Percentiles rank a stretch among this genome's conserved stretches.
Evolutionary conservation across 805 yeast genomes (phyloP).

Genomic region (Candida ipomoeae): DNA sequence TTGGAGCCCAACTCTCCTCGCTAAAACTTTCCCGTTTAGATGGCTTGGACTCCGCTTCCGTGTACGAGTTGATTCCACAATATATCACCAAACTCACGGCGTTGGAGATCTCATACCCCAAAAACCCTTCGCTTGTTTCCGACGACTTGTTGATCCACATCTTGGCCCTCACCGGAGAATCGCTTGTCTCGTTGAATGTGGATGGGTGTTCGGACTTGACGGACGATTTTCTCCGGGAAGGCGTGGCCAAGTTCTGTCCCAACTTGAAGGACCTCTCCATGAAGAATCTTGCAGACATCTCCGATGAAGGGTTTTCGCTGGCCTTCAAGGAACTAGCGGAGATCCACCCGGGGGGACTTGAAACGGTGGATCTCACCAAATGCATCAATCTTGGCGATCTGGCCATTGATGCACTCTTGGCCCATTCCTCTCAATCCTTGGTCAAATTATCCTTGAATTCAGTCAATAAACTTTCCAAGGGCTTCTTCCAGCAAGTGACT

Average conservation of each 20-base stretch:
- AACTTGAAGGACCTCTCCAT: conserved; percentile 57
- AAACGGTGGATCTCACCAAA: conserved; percentile 56
- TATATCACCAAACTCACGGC: conserved; percentile 48
- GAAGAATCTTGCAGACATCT: conserved; percentile 55
- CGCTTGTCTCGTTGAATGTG: conserved; percentile 53
- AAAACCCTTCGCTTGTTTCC: conserved; percentile 56
- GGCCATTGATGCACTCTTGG: conserved; percentile 54
- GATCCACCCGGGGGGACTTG: conserved; percentile 52
- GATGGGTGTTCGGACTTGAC: conserved; percentile 75
- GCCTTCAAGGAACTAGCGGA: conserved; percentile 54
- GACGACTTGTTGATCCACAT: conserved; percentile 65
- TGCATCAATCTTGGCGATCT: conserved; percentile 63
- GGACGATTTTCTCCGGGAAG: conserved; percentile 56
- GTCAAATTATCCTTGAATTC: conserved; percentile 74
- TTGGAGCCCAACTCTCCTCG: conserved; percentile 49
- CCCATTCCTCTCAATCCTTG: conserved; percentile 62
- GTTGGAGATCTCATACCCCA: conserved; percentile 68
- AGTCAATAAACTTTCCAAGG: conserved; percentile 50
- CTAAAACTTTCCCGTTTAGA: conserved; percentile 68
- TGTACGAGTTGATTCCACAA: conserved; percentile 63
- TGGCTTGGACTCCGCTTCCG: conserved; percentile 55
- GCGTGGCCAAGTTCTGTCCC: conserved; percentile 55
- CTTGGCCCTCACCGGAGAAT: conserved; percentile 57
- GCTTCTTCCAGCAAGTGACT: conserved; percentile 40
- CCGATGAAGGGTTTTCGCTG: conserved; percentile 60